Conservation (phyloP, 2,329 filamentous ascomycete species). For the Diaporthe sp. region DNA sequence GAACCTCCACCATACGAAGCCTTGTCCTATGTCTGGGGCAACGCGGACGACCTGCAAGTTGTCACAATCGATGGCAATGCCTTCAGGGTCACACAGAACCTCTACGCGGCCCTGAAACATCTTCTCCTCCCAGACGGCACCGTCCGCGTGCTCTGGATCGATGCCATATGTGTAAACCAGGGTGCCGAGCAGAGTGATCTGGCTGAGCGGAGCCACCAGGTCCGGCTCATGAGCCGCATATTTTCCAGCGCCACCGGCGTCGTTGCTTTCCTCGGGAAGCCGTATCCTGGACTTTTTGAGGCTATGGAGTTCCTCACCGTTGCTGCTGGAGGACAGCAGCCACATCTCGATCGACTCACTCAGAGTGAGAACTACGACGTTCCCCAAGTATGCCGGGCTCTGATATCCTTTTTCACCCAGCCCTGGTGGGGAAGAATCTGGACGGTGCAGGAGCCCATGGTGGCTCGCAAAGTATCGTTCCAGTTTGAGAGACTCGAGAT, state of each 20-base stretch:
- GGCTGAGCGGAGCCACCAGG: neutral
- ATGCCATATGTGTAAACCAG: neutral
- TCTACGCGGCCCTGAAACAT: neutral
- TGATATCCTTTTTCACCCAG: neutral
- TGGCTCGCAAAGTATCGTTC: neutral
- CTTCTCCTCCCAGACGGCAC: neutral
- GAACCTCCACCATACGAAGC: neutral
- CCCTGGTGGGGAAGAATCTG: neutral
- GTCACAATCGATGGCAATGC: neutral
- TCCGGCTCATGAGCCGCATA: neutral
- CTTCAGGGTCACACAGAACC: neutral
- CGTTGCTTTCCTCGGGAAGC: neutral
- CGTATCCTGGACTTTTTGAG: neutral
- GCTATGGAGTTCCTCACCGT: neutral
- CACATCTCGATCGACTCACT: neutral
- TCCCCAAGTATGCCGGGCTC: neutral
- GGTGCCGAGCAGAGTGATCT: neutral
- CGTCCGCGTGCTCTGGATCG: neutral
- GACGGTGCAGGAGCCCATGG: neutral
- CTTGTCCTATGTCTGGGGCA: constrained; percentile 1
- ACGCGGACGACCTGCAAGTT: neutral
- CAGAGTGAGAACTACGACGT: neutral
- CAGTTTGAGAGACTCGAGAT: neutral
- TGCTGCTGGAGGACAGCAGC: neutral
- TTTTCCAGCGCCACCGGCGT: neutral